Conservation (phyloP, 2,329 filamentous ascomycete genomes). For the Aspergillus tamarii region DNA sequence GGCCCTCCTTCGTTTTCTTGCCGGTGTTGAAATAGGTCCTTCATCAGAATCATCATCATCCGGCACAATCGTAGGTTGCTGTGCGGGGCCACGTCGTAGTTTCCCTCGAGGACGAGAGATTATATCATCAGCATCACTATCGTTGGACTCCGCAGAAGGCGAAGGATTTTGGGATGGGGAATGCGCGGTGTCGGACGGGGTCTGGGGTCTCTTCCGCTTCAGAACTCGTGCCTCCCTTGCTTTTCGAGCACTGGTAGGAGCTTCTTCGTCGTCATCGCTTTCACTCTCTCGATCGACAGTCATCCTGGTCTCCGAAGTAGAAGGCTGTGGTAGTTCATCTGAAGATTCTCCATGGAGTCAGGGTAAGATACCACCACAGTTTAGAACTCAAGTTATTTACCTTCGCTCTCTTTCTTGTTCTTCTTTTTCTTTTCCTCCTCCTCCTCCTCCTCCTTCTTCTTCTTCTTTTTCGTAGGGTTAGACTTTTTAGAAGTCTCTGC, state of each 20-base stretch:
- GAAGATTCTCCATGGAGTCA: background rate
- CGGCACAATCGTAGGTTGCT: conserved; percentile 29
- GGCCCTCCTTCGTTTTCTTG: conserved; percentile 28
- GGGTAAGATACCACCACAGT: background rate
- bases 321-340: conserved; percentile 2
- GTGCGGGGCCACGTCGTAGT: conserved; percentile 32
- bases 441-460: conserved; percentile 2
- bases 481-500: conserved; percentile 6
- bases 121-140: conserved; percentile 36
- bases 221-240: background rate
- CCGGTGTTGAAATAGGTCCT: conserved; percentile 31
- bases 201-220: conserved; percentile 24
- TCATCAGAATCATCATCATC: conserved; percentile 35
- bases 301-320: background rate
- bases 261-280: conserved; percentile 17
- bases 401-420: conserved; percentile 2
- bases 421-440: background rate
- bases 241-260: conserved; percentile 21
- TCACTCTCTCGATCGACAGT: conserved; percentile 18
- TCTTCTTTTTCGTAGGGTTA: conserved; percentile 11
- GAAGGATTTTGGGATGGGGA: conserved; percentile 4
- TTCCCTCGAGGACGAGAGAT: conserved; percentile 29
- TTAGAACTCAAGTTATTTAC: background rate
- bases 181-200: conserved; percentile 9
- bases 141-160: conserved; percentile 12